These are phyloP conservation scores for Trichaptum fuscoviolaceum DNA, from an alignment of 768 basidiomycete genomes.

Conservation along the genomic window DNA sequence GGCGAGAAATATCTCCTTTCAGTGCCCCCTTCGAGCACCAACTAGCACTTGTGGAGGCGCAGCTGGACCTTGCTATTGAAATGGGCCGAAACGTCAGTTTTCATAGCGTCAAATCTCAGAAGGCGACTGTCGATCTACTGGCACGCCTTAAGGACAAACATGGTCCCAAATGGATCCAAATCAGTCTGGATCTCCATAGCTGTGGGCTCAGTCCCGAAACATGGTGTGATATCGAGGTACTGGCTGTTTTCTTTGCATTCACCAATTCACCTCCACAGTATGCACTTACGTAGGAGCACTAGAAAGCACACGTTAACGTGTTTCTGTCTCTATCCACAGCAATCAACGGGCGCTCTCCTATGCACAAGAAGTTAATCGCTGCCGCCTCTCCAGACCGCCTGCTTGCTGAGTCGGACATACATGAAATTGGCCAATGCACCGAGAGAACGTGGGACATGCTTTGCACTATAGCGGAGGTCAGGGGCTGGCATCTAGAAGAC, in stretches of 20 bases:
- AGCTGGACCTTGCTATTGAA: slow-evolving; percentile 81
- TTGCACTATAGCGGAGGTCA: slow-evolving; percentile 62
- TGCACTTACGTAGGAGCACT: slow-evolving; percentile 7
- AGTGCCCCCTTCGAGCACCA: slow-evolving; percentile 79
- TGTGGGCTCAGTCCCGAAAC: slow-evolving; percentile 79
- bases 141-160: slow-evolving; percentile 52
- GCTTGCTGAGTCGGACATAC: slow-evolving; percentile 83
- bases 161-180: slow-evolving; percentile 48
- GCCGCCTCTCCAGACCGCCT: slow-evolving; percentile 61
- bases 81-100: slow-evolving; percentile 73
- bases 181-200: slow-evolving; percentile 88
- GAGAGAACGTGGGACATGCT: slow-evolving; percentile 75
- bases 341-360: slow-evolving; percentile 71
- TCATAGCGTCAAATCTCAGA: slow-evolving; percentile 79
- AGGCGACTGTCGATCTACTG: slow-evolving; percentile 64
- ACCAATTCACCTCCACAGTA: slow-evolving; percentile 5
- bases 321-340: slow-evolving; percentile 86
- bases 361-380: slow-evolving; percentile 58
- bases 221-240: slow-evolving; percentile 71
- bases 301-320: slow-evolving; percentile 70
- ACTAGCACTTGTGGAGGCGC: slow-evolving; percentile 69
- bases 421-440: slow-evolving; percentile 55
- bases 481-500: slow-evolving; percentile 70
- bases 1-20: slow-evolving; percentile 68
- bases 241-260: not conserved